These are phyloP conservation scores for Solanum appendiculatum DNA, from an alignment of 257 asterid genomes.

Conservation along the genomic window DNA sequence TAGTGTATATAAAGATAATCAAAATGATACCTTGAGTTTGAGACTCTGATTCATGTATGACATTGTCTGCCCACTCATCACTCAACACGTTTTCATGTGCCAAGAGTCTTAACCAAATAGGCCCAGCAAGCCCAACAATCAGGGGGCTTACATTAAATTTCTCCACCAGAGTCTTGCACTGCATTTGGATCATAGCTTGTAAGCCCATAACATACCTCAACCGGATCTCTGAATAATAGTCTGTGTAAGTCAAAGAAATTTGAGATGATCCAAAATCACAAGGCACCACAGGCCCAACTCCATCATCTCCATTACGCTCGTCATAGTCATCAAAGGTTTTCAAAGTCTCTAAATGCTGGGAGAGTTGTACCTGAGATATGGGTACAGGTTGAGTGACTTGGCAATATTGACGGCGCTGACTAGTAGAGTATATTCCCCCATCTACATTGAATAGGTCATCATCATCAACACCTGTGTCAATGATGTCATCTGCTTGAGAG, in stretches of 20 bases:
- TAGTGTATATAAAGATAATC: not conserved
- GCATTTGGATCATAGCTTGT: constrained; percentile 72
- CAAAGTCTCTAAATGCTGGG: constrained; percentile 28
- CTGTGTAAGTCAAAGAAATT: constrained; percentile 24
- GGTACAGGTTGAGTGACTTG: constrained; percentile 19
- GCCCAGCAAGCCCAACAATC: constrained; percentile 51
- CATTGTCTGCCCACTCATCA: constrained; percentile 71
- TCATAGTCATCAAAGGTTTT: constrained; percentile 7
- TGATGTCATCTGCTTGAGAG: constrained; percentile 45
- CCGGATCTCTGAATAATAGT: constrained; percentile 42
- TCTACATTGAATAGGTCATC: constrained; percentile 19
- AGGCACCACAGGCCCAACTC: constrained; percentile 39
- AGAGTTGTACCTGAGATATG: constrained; percentile 25
- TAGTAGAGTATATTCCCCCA: constrained; percentile 19
- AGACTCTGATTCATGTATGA: constrained; percentile 48
- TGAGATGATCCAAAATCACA: constrained; percentile 43
- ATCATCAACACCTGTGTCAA: constrained; percentile 42
- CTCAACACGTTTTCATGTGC: constrained; percentile 42
- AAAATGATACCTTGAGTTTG: constrained; percentile 35
- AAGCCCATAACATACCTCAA: constrained; percentile 53
- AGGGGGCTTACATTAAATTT: constrained; percentile 53
- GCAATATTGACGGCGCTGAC: constrained; percentile 14
- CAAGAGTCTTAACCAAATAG: constrained; percentile 59
- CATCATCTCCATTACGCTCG: constrained; percentile 21
- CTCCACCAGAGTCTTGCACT: constrained; percentile 68